Percentiles rank a stretch among this genome's conserved stretches.
These are phyloP conservation scores for Harringtonia aguacate DNA, from an alignment of 2,329 filamentous ascomycete species.

Conservation along the genomic window DNA sequence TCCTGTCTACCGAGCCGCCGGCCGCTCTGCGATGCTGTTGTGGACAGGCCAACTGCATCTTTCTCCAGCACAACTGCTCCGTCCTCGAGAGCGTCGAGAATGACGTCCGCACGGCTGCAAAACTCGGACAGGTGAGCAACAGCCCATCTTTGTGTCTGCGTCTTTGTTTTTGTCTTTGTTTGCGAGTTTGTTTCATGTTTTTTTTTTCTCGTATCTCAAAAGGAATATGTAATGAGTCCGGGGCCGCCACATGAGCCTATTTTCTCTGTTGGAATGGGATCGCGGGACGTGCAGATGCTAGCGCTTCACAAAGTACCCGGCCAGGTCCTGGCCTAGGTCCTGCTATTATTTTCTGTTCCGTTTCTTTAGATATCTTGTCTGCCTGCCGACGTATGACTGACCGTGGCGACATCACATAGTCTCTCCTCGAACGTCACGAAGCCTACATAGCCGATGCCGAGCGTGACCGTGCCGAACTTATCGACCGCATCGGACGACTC, in stretches of 20 bases:
- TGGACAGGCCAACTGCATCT: constrained; percentile 67
- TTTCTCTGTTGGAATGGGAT: neutral
- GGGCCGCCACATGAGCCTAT: neutral
- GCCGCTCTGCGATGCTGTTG: constrained; percentile 65
- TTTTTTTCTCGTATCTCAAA: no score
- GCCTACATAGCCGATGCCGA: constrained; percentile 89
- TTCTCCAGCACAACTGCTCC: constrained; percentile 68
- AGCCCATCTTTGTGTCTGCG: neutral
- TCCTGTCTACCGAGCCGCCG: constrained; percentile 12
- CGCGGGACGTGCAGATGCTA: neutral
- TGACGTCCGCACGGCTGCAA: constrained; percentile 76
- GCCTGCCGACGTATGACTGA: neutral
- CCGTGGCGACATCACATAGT: constrained; percentile 55
- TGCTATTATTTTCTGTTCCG: constrained; percentile 6
- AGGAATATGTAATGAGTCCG: no score
- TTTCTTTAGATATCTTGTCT: neutral
- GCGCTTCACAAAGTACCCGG: no score
- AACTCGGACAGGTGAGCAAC: constrained; percentile 75
- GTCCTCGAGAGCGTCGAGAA: constrained; percentile 74
- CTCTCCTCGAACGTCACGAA: constrained; percentile 83
- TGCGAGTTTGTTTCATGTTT: constrained; percentile 3
- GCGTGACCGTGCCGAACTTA: constrained; percentile 66
- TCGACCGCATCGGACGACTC: constrained; percentile 61
- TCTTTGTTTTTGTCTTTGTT: neutral
- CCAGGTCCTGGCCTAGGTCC: neutral